Evolutionary conservation across 768 basidiomycete genomes (phyloP), one percentile per base, ranked within the genome.

Genomic region (Amanita polypyramis): DNA sequence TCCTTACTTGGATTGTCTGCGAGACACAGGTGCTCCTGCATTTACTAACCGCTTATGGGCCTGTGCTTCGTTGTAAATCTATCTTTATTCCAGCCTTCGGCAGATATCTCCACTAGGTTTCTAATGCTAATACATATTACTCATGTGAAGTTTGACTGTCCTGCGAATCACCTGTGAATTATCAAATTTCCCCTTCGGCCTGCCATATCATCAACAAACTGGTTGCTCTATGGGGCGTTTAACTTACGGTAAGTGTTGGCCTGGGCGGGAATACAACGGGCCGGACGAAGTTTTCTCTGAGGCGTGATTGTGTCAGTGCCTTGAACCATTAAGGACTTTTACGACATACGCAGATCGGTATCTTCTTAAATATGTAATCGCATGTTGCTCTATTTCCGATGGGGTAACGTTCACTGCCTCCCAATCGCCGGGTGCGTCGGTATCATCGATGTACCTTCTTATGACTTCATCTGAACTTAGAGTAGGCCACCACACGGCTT

Each of bases 381-480:
- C 95, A 52, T 88, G 80, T 11, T 68, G 61, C 69, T 98, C 94
- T 52, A 98, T 76, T 58, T 85, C 81, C 49, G 86, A 79, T 23
- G 94, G 94, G 33, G 65, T 57, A 49, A 97, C 79, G 19, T 87
- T 86, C 51, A 96, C 72, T 39, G 76, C 75, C 55, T 80, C 80
- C 92, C 92, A 97, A 61, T 84, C 84, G 19, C 89, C 89, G 15
- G 70, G 73, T 50, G 70, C 76, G 49, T 80, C 75, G 32, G 70
- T 70, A 63, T 98, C 94, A 66, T 92, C 76, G 55, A 97, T 78
- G 62, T 79, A 96, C 51, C 90, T 78, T 58, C 96, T 74, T 58
- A 78, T 75, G 17, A 99, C 83, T 64, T 96, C 93, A 62, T 99
- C 95, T 1, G 92, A 89, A 60, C 77, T 80, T 43, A 96, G 72